Evolutionary conservation across 176 grass and related monocot genomes (phyloP).

Genomic region (Rhynchospora breviuscula): DNA sequence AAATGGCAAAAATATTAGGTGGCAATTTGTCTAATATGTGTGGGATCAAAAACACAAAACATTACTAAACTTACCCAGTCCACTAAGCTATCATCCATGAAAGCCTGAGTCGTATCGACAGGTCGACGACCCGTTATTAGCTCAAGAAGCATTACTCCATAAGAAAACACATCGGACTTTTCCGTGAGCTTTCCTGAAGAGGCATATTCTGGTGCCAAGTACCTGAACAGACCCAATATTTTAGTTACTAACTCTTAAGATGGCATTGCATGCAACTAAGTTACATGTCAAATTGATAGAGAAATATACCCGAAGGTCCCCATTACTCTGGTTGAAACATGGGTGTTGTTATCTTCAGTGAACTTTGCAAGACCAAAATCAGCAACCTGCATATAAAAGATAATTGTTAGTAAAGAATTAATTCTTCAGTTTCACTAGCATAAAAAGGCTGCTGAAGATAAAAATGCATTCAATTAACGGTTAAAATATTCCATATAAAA

Average conservation of each 20-base stretch:
- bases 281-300: conserved; percentile 6
- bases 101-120: conserved; percentile 56
- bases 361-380: conserved; percentile 96
- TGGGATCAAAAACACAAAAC: conserved; percentile 26
- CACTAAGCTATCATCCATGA: conserved; percentile 86
- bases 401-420: background rate
- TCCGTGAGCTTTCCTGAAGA: conserved; percentile 94
- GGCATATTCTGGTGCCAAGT: conserved; percentile 94
- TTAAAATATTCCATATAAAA: background rate
- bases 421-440: background rate
- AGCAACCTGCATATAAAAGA: conserved; percentile 59
- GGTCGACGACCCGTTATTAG: conserved; percentile 86
- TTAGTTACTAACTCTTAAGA: background rate
- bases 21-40: background rate
- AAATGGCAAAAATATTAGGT: too few relatives aligned
- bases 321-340: conserved; percentile 96
- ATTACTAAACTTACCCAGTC: conserved; percentile 63
- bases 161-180: conserved; percentile 96
- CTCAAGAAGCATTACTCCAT: conserved; percentile 93
- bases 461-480: background rate
- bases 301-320: conserved; percentile 80
- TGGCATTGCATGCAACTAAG: background rate
- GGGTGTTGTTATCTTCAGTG: conserved; percentile 66
- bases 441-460: background rate
- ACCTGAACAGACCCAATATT: conserved; percentile 42